Evolutionary conservation across 202 grass and related monocot species (phyloP).

Genomic region (Brachypodium distachyon): DNA sequence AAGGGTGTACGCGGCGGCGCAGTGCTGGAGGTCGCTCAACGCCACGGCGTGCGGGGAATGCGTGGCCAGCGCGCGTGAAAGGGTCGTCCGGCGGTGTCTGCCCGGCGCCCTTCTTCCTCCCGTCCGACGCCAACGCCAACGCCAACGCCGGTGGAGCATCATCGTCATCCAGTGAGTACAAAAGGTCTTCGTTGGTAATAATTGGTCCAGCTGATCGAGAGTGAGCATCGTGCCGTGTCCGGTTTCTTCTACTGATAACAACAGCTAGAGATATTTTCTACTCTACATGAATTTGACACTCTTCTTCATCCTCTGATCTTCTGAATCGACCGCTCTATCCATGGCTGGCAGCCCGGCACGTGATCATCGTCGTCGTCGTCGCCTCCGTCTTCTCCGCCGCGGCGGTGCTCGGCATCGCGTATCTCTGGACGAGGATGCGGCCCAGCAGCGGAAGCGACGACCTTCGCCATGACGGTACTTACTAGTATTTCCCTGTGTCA

Average conservation of each 20-base stretch:
- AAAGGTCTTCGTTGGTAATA: not conserved
- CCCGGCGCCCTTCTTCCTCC: constrained; percentile 52
- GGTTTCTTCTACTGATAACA: constrained; percentile 17
- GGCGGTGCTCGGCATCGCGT: constrained; percentile 31
- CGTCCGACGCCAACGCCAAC: not conserved
- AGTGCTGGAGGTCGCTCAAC: constrained; percentile 88
- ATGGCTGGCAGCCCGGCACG: constrained; percentile 40
- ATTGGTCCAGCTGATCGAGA: no score
- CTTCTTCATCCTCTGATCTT: not conserved
- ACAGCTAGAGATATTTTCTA: no score
- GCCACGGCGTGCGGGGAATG: constrained; percentile 52
- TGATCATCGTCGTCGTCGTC: constrained; percentile 35
- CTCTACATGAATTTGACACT: not conserved
- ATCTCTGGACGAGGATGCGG: constrained; percentile 41
- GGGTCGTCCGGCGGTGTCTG: constrained; percentile 32
- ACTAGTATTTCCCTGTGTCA: no score
- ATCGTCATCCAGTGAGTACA: constrained; percentile 49
- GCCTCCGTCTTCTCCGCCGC: constrained; percentile 15
- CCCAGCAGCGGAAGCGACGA: constrained; percentile 17
- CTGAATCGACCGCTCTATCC: not conserved
- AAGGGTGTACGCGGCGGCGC: constrained; percentile 58
- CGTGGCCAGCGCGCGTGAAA: constrained; percentile 35
- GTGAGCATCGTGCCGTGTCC: not conserved
- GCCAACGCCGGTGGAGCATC: no score
- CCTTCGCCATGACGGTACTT: constrained; percentile 33